Base-by-base conservation (phyloP, 2,329 filamentous ascomycete species). In the Nothomitra cinnamomea region DNA sequence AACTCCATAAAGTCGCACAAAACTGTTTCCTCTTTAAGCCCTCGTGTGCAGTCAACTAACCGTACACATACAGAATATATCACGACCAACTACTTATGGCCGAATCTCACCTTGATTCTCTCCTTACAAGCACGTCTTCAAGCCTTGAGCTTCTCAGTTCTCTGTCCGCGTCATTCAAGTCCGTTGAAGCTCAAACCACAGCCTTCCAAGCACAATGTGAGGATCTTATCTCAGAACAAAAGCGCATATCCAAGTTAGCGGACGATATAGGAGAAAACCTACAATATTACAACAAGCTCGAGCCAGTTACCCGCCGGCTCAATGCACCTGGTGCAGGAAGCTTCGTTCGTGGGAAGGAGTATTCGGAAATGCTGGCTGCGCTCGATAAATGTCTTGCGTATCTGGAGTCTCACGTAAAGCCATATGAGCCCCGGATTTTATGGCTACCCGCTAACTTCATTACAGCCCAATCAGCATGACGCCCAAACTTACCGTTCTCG, bases 241-340 rank as follows among this genome's bases (percentile, higher is more conserved):
- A 77, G 60, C 80, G 85, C 22, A 75, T 95, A 41, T 81, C 86
- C 57, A 77, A 76, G 58, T 75, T 98, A 42, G 87, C 88, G 2
- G 80, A 94, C 59, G 83, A 88, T 55, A 83, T 98, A 54, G 83
- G 86, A 24, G 85, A 86, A 22, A 94, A 95, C 60, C 72, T 95
- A n/a, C 82, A 89, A 63, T 95, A 94, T 67, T 98, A 98, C 66
- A 80, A 85, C 19, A 95, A 95, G 63, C 76, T 98, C 4, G 92
- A 98, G 58, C 88, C 83, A 48, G 88, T 90, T 56, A 95, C 88
- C 0, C 78, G 89, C 54, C 79, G 88, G 13, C 78, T 98, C 55
- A 96, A 96, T 70, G 89, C 89, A 0, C 89, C 92, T 0, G 88
- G 89, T 1, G 89, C 90, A 19, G 82, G 86, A 50, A 87, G 83